phyloP scores from a whole-genome alignment of 2,329 filamentous ascomycete genomes.

The Drechmeria coniospora region DNA sequence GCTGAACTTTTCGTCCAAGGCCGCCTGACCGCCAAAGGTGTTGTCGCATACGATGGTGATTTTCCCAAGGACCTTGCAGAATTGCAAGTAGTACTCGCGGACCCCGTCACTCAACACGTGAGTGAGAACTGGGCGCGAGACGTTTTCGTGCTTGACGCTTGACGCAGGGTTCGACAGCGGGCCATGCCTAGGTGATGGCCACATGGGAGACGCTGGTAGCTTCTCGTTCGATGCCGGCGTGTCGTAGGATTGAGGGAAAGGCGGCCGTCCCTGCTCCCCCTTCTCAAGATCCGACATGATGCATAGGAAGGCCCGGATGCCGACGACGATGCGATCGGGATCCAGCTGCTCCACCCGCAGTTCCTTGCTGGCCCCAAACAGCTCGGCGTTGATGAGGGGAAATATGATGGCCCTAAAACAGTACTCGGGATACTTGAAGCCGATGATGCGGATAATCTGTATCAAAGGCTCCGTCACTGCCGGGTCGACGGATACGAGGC shows the following conservation, averaged over 20 bases:
- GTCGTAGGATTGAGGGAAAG: slow-evolving; percentile 61
- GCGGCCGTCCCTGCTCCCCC: slow-evolving; percentile 58
- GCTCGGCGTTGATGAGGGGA: slow-evolving; percentile 79
- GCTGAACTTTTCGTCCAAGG: slow-evolving; percentile 86
- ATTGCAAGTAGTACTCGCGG: slow-evolving; percentile 73
- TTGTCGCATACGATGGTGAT: slow-evolving; percentile 95
- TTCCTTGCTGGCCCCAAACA: slow-evolving; percentile 64
- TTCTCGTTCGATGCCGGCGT: slow-evolving; percentile 25
- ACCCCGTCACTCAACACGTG: slow-evolving; percentile 57
- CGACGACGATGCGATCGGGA: slow-evolving; percentile 93
- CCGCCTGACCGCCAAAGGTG: slow-evolving; percentile 89
- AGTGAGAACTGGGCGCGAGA: slow-evolving; percentile 50
- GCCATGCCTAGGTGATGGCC: slow-evolving; percentile 20
- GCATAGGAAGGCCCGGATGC: slow-evolving; percentile 82
- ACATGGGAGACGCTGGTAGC: slow-evolving; percentile 32
- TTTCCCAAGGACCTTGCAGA: slow-evolving; percentile 89
- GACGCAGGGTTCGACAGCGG: slow-evolving; percentile 11
- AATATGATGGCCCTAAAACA: slow-evolving; percentile 92
- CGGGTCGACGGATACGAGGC: slow-evolving; percentile 68
- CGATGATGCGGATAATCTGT: slow-evolving; percentile 86
- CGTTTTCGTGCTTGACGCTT: slow-evolving; percentile 39
- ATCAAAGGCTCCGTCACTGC: slow-evolving; percentile 81
- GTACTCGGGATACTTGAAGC: slow-evolving; percentile 83
- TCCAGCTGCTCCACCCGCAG: slow-evolving; percentile 84
- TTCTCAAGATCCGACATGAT: slow-evolving; percentile 90